Evolutionary conservation across 2,329 filamentous ascomycete genomes (phyloP), one percentile per base, ranked within the genome.

Genomic region (Phaeosphaeriaceae sp.): DNA sequence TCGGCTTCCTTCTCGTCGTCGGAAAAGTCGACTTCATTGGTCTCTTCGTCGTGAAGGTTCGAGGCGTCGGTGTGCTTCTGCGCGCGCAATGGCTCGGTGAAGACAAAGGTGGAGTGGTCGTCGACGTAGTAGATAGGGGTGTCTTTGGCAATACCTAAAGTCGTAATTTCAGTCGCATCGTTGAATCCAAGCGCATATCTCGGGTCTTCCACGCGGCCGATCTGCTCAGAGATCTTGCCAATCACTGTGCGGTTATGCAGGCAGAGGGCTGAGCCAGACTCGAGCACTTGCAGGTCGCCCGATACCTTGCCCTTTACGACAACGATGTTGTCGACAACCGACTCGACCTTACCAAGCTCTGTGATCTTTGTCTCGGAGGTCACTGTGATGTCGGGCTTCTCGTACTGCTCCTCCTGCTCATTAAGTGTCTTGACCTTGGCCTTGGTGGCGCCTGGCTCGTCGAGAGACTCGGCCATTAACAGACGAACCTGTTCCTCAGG

Each of bases 1-100:
- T 93, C 91, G 7, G 90, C 90, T 78, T 99, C 95, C 67, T 91
- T 91, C 78, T 99, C 95, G 70, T 99, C 95, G 67, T 99, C 95
- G 0, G 94, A 97, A 76, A 98, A 98, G 73, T 98, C 95, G 67
- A 92, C 86, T 74, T 98, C 94, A 40, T 96, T 91, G 31, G 91
- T 85, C 79, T 98, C 94, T 76, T 99, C 95, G 67, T 98, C 95
- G 76, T 97, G 91, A 54, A 97, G 85, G 74, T 98, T 98, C 51
- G 92, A 96, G 9, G 95, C 94, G 77, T 99, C 95, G 10, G 92
- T 95, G 58, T 93, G 92, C 79, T 96, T 98, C 70, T 90, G 75
- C 52, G 84, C 85, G 76, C 90, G 91, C 56, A 98, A 81, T 7
- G 89, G 88, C 74, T 95, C 86, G 0, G 94, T 97, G 72, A 97